These are phyloP conservation scores for Lentinula lateritia DNA, from an alignment of 768 basidiomycete species.

Conservation along the genomic window DNA sequence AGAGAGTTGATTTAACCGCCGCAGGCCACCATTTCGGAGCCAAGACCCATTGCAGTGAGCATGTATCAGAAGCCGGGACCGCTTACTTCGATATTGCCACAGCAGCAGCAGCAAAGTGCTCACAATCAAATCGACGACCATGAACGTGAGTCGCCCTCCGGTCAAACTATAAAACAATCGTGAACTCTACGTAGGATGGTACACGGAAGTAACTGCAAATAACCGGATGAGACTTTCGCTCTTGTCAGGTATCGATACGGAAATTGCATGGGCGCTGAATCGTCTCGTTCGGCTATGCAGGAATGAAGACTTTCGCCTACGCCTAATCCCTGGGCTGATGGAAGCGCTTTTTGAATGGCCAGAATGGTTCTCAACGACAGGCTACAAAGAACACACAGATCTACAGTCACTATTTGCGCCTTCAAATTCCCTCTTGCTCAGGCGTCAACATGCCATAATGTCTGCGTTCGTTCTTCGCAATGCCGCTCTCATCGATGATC, in stretches of 20 bases:
- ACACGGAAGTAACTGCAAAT: conserved; percentile 69
- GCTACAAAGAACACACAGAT: conserved; percentile 42
- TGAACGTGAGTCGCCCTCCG: conserved; percentile 47
- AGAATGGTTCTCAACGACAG: conserved; percentile 69
- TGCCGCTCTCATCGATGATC: conserved; percentile 57
- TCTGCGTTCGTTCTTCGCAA: conserved; percentile 87
- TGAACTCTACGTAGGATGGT: conserved; percentile 55
- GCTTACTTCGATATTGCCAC: conserved; percentile 4
- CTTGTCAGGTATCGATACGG: conserved; percentile 73
- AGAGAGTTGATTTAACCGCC: too few species aligned
- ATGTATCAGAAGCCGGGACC: not conserved
- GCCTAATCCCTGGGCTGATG: conserved; percentile 69
- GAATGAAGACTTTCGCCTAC: conserved; percentile 73
- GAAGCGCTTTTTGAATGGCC: conserved; percentile 88
- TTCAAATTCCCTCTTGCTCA: conserved; percentile 41
- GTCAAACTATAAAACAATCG: conserved; percentile 8
- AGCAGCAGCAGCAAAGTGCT: conserved; percentile 14
- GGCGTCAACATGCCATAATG: conserved; percentile 76
- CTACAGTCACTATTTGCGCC: conserved; percentile 49
- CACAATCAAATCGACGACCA: conserved; percentile 67
- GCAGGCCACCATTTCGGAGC: too few species aligned
- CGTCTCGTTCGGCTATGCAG: conserved; percentile 75
- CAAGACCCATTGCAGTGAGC: not conserved
- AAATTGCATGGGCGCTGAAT: conserved; percentile 88
- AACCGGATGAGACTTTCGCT: conserved; percentile 93